Base-by-base conservation (phyloP, 2,329 filamentous ascomycete species). In the Pezicula carpinea region DNA sequence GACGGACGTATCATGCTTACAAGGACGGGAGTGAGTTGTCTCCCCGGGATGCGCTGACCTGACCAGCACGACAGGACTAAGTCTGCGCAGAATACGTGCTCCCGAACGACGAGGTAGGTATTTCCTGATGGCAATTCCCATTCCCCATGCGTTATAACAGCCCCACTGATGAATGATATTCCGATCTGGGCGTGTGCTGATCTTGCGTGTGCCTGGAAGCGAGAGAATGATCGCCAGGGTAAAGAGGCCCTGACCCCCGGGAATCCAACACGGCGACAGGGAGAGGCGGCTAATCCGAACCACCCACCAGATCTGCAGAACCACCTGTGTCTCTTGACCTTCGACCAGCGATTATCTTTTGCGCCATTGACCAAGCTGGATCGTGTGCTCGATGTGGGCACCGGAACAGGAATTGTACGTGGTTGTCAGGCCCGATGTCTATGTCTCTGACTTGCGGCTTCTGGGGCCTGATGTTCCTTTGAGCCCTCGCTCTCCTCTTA, bases 1-100 rank as follows among this genome's bases (percentile, higher is more conserved):
- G 67, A 1, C 55, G 67, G n/a, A 68, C 65, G 0, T 69, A 69
- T 33, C 66, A 69, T 43, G n/a, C n/a, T n/a, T 66, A 42, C 23
- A 46, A 46, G 41, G 49, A 39, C 8, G 35, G 35, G 8, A 39
- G 29, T 32, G 14, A 32, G 29, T 32, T 14, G 29, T 14, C 29
- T 32, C 29, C 14, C 7, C 14, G 8, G 29, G 14, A 32, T n/a
- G n/a, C n/a, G n/a, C n/a, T n/a, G n/a, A n/a, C n/a, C n/a, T n/a
- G 14, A 32, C 29, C 29, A 8, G 29, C 29, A 32, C n/a, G 29
- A 32, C 7, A 14, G 8, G 29, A 32, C 29, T 32, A 14, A 32
- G 8, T 32, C 29, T 32, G 8, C 14, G 8, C 29, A 32, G 29
- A 32, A 32, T 32, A 32, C 29, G 29, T 32, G 29, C 29, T 32